Evolutionary conservation across 2,329 filamentous ascomycete genomes (phyloP), one percentile per base, ranked within the genome.

Genomic region (Phaeomoniella chlamydospora): DNA sequence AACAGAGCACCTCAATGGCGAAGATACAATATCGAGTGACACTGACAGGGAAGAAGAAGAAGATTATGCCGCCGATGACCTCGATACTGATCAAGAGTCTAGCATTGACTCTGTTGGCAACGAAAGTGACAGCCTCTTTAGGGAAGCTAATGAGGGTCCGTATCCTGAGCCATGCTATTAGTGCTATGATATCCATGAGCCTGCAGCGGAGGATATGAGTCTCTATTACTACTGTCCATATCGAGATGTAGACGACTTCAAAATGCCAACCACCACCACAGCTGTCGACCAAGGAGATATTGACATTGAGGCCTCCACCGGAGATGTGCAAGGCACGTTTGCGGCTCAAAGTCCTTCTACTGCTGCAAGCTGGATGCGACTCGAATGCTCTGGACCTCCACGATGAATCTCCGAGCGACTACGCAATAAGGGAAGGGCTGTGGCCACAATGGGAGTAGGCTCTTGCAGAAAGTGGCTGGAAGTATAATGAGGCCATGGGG

Each of bases 401-500:
- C 4, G n/a, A 12, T 6, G 26, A 4, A 10, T 34, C 29, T 14
- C 22, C 35, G 5, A 33, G 29, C 14, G 35, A 37, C 15, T 37
- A 37, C 17, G 35, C 35, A 4, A 15, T 4, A 37, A 12, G n/a
- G 17, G 35, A 37, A 19, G 15, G 35, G 12, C 35, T 35, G 12
- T 37, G 22, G 35, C 35, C 35, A 5, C 35, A 37, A 17, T 37
- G 35, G 35, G 29, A 34, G 15, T 37, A 29, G 35, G 35, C 35
- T 9, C 26, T 37, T 6, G 35, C 4, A 5, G n/a, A 33, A 4
- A 33, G 26, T 17, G 35, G 35, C 12, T 36, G 26, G 42, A 11
- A 35, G 31, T 37, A 29, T 13, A 29, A 29, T 13, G 13, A 29
- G 22, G 22, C 13, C 13, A 29, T 13, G 22, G 22, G 13, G 10